A percentile compares a stretch with the other conserved stretches of the same genome.
These are phyloP conservation scores for Gastrolobium bilobum DNA, from an alignment of 306 rosid genomes.

Conservation along the genomic window DNA sequence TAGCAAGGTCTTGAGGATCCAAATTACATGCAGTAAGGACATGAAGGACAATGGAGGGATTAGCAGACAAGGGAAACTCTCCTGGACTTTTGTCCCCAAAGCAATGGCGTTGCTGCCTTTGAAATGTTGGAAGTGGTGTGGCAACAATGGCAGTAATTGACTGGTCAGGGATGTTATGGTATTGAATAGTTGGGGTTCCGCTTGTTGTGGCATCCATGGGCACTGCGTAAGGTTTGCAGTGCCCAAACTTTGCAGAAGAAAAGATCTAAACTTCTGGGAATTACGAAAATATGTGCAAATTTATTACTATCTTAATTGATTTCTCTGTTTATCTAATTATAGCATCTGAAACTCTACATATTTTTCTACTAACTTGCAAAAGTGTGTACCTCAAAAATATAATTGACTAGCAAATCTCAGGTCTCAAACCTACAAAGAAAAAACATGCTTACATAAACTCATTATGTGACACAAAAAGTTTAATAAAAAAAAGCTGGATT, in stretches of 20 bases:
- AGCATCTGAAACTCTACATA: conserved; percentile 41
- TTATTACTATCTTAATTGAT: conserved; percentile 57
- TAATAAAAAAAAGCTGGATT: background rate
- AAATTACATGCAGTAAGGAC: conserved; percentile 84
- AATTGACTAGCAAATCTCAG: conserved; percentile 82
- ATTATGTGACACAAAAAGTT: conserved; percentile 60
- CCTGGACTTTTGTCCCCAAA: conserved; percentile 84
- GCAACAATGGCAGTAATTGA: conserved; percentile 76
- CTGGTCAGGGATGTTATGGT: conserved; percentile 89
- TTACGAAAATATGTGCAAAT: conserved; percentile 64
- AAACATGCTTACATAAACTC: conserved; percentile 71
- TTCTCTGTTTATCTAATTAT: conserved; percentile 53
- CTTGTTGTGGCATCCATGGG: conserved; percentile 98
- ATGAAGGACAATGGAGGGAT: conserved; percentile 93
- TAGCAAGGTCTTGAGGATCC: conserved; percentile 96
- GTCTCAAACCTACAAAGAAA: conserved; percentile 88
- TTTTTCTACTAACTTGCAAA: conserved; percentile 41
- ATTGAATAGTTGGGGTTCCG: conserved; percentile 86
- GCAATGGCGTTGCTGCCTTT: conserved; percentile 86
- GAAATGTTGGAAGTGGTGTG: conserved; percentile 69
- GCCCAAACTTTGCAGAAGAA: conserved; percentile 71
- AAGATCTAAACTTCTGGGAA: conserved; percentile 70
- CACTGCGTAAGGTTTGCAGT: conserved; percentile 99
- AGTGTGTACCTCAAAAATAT: conserved; percentile 52
- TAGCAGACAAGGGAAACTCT: conserved; percentile 95